Conservation (phyloP, 2,329 filamentous ascomycete species). For the Elsinoe necatrix region DNA sequence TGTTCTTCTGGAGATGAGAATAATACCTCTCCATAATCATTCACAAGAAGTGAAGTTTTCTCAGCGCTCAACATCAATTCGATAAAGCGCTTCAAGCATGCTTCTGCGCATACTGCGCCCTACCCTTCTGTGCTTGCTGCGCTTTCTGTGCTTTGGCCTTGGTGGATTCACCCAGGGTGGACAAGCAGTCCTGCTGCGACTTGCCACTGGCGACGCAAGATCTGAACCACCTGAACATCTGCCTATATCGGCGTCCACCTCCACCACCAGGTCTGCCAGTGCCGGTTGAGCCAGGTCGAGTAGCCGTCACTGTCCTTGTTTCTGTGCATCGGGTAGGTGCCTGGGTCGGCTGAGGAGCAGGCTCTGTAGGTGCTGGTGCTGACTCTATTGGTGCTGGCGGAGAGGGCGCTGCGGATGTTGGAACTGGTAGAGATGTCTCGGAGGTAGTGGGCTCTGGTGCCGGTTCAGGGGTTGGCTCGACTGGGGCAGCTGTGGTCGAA, state of each 20-base stretch:
- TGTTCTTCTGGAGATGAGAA: too few species aligned
- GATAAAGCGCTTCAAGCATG: not conserved
- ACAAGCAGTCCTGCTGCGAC: not conserved
- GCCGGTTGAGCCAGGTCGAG: not conserved
- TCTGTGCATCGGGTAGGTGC: not conserved
- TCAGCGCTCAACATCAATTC: too few species aligned
- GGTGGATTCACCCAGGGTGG: not conserved
- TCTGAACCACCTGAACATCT: not conserved
- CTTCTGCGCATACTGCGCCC: not conserved
- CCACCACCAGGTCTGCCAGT: not conserved
- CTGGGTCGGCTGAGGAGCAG: not conserved
- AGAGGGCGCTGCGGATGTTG: not conserved
- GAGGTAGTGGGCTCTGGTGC: not conserved
- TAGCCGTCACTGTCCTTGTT: not conserved
- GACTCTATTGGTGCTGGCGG: not conserved
- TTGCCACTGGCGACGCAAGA: slow-evolving; percentile 1
- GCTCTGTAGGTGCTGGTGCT: not conserved
- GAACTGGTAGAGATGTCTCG: not conserved
- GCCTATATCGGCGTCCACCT: not conserved
- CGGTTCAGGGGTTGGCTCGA: too few species aligned
- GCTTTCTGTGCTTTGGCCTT: not conserved
- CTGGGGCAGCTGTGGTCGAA: not conserved
- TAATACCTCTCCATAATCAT: too few species aligned
- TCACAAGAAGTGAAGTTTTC: too few species aligned
- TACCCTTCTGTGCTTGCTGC: not conserved